Percentiles rank a stretch among this genome's conserved stretches.
phyloP scores from a whole-genome alignment of 2,329 filamentous ascomycete genomes.

The Talaromyces sp. region DNA sequence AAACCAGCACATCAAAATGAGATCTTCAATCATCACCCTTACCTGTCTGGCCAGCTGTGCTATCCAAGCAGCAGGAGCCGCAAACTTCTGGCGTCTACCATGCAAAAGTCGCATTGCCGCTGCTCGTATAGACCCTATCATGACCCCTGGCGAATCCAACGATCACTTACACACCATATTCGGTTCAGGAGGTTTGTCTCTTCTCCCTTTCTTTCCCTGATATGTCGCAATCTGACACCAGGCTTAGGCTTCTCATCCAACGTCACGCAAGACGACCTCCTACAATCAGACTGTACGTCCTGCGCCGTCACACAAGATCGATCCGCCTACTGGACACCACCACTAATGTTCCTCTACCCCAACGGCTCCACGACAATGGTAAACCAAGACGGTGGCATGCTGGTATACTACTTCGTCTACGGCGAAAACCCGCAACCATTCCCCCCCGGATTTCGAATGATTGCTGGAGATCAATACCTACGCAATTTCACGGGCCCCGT shows the following conservation, averaged over 20 bases:
- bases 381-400: constrained; percentile 71
- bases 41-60: neutral
- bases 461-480: constrained; percentile 65
- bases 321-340: constrained; percentile 83
- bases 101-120: constrained; percentile 67
- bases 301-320: constrained; percentile 75
- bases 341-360: constrained; percentile 68
- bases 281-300: constrained; percentile 66
- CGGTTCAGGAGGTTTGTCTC: constrained; percentile 66
- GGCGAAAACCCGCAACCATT: constrained; percentile 64
- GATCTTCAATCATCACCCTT: neutral
- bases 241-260: constrained; percentile 57
- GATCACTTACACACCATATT: constrained; percentile 70
- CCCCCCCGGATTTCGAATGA: constrained; percentile 72
- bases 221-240: neutral
- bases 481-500: constrained; percentile 67
- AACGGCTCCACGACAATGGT: constrained; percentile 66
- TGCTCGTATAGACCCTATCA: constrained; percentile 71
- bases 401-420: constrained; percentile 85
- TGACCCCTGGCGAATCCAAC: constrained; percentile 56
- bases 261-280: constrained; percentile 55
- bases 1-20: neutral
- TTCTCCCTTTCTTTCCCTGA: constrained; percentile 18
- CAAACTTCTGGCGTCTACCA: constrained; percentile 77
- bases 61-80: neutral